A percentile compares a stretch with the other conserved stretches of the same genome.
These are phyloP conservation scores for Moricandia arvensis DNA, from an alignment of 345 rosid genomes.

Conservation along the genomic window DNA sequence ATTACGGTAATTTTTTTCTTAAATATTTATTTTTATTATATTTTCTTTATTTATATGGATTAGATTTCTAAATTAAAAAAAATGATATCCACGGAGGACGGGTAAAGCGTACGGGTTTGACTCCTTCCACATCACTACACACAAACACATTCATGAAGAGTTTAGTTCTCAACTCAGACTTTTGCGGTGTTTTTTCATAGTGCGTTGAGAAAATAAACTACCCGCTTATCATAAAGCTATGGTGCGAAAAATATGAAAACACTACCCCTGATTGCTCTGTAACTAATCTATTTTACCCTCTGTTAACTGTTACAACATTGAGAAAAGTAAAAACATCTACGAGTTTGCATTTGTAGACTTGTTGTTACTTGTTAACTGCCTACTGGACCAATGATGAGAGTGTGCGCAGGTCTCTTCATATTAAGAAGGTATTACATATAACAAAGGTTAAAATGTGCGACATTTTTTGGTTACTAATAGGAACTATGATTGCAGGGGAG, in stretches of 20 bases:
- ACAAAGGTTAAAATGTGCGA: too few relatives aligned
- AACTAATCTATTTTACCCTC: constrained; percentile 14
- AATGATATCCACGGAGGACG: too few relatives aligned
- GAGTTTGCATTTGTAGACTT: constrained; percentile 20
- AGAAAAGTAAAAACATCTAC: not conserved
- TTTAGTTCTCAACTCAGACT: not conserved
- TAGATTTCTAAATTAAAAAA: too few relatives aligned
- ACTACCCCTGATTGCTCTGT: constrained; percentile 21
- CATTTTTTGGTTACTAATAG: too few relatives aligned
- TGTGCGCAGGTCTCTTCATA: constrained; percentile 31
- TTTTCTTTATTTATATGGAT: too few relatives aligned
- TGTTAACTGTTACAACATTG: constrained; percentile 27
- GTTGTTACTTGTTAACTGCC: constrained; percentile 10
- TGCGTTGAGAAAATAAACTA: too few relatives aligned
- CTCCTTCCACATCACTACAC: too few relatives aligned
- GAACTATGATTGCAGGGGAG: constrained; percentile 27
- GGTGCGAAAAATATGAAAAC: constrained; percentile 33
- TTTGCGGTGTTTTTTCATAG: not conserved
- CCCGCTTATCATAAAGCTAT: not conserved
- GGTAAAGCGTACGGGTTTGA: too few relatives aligned
- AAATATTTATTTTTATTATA: too few relatives aligned
- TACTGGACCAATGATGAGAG: constrained; percentile 35
- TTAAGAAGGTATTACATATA: constrained; percentile 5
- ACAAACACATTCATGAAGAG: constrained; percentile 37
- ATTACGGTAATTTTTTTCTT: too few relatives aligned